Conservation (phyloP, 2,329 filamentous ascomycete species). For the Exophiala sideris region DNA sequence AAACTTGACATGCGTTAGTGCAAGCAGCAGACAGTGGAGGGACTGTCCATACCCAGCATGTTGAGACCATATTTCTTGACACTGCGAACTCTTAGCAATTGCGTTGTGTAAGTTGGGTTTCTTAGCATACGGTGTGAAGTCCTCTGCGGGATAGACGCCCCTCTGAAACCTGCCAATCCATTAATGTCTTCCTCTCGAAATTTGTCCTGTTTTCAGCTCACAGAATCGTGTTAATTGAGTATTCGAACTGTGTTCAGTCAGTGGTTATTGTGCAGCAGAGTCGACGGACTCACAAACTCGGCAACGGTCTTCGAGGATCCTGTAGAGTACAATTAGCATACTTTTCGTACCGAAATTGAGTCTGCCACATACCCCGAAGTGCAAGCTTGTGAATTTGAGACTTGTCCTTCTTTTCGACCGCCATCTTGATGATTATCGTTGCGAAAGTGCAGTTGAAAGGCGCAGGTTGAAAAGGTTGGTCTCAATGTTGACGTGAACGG, state of each 20-base stretch:
- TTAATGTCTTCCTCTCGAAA: background rate
- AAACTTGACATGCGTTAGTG: constrained; percentile 55
- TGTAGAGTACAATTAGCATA: constrained; percentile 30
- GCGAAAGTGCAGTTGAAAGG: background rate
- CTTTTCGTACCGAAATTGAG: background rate
- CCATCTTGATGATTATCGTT: constrained; percentile 25
- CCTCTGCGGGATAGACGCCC: constrained; percentile 82
- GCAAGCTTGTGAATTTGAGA: constrained; percentile 94
- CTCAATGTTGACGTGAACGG: constrained; percentile 12
- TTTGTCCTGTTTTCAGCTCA: constrained; percentile 43
- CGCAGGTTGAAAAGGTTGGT: background rate
- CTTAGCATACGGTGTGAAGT: constrained; percentile 76
- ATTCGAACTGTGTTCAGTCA: constrained; percentile 66
- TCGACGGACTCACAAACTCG: constrained; percentile 71
- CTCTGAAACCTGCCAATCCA: constrained; percentile 67
- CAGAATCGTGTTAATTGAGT: constrained; percentile 96
- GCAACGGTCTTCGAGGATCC: constrained; percentile 81
- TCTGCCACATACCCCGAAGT: constrained; percentile 47
- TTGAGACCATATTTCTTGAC: constrained; percentile 99
- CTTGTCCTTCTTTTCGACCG: constrained; percentile 55
- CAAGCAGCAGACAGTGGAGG: background rate
- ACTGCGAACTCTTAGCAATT: constrained; percentile 32
- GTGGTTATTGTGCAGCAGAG: constrained; percentile 16
- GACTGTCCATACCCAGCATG: constrained; percentile 67
- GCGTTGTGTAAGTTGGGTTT: background rate